A percentile compares a stretch with the other conserved stretches of the same genome.
Conservation (phyloP, 768 basidiomycete genomes). For the Lactifluus hygrophoroides region DNA sequence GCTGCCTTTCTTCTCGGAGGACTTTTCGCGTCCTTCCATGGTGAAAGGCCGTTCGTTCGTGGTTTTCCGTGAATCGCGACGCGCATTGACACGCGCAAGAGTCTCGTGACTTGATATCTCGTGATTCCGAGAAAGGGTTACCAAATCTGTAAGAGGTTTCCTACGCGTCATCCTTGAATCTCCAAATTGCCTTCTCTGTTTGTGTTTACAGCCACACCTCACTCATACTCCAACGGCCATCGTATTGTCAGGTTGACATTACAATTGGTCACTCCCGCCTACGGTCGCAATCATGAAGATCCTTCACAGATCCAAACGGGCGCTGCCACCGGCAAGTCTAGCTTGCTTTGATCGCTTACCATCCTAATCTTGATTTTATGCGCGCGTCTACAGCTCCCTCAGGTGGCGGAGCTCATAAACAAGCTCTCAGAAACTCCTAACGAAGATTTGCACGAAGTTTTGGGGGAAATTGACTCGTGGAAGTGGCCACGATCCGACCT, state of each 20-base stretch:
- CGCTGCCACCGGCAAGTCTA: conserved; percentile 60
- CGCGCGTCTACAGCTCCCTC: conserved; percentile 49
- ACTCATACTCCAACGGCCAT: conserved; percentile 1
- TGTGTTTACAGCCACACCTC: conserved; percentile 4
- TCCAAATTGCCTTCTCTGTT: conserved; percentile 1
- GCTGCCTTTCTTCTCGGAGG: not conserved
- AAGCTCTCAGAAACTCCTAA: conserved; percentile 57
- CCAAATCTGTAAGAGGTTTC: not conserved
- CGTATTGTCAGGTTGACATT: not conserved
- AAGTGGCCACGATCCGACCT: conserved; percentile 94
- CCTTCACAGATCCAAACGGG: conserved; percentile 76
- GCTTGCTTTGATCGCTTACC: conserved; percentile 9
- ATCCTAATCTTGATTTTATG: conserved; percentile 19
- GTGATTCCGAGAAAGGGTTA: conserved; percentile 15
- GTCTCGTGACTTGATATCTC: not conserved
- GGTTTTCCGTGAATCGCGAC: not conserved
- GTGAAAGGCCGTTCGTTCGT: too few species aligned
- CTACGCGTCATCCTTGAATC: conserved; percentile 18
- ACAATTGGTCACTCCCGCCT: conserved; percentile 26
- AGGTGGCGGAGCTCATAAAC: conserved; percentile 72
- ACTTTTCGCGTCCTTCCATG: not conserved
- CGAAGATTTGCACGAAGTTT: conserved; percentile 60
- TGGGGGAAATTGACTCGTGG: conserved; percentile 73
- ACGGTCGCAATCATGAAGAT: conserved; percentile 77
- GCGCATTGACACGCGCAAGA: not conserved